Base-by-base conservation (phyloP, 805 yeast species). In the Candida maris region DNA sequence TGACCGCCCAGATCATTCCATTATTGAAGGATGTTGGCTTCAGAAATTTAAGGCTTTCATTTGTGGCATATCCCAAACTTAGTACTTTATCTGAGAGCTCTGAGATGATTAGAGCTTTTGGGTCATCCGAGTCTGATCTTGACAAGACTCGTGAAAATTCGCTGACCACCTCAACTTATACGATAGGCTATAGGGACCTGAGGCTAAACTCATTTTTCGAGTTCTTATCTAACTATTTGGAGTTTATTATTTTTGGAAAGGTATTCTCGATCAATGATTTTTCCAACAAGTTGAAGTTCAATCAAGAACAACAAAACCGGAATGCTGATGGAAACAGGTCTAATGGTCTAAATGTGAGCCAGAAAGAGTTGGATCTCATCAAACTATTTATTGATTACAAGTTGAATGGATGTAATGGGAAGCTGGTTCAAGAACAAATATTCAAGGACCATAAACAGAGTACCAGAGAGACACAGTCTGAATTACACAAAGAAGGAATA, bases 381-480 rank as follows among this genome's bases (percentile, higher is more conserved):
- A 54, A 53, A 28, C 38, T 56, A n/a, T 59, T 59, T 40, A 41
- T 61, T 19, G 62, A 57, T 35, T 60, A 60, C 42, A 58, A 59
- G 38, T 27, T 55, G 30, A 45, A 54, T 35, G 62, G 63, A 1
- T 35, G 44, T 17, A 19, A 41, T 15, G 58, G 61, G 7, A 27
- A 37, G 8, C 17, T 49, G n/a, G 51, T 52, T 9, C 48, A 39
- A 27, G 17, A 39, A 14, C 39, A 42, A 26, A 36, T 45, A 7
- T 38, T 45, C 7, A 29, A 36, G 16, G 23, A 29, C 24, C 26
- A 18, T 28, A 34, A 19, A 31, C 26, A 30, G 32, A 36, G 18
- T 14, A 26, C 25, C 16, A 9, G 16, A 21, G 8, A 29, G 13
- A 4, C 2, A n/a, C 19, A 24, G 32, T 24, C 30, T 15, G 20